These are phyloP conservation scores for Populus pruinosa DNA, from an alignment of 345 rosid genomes.

Conservation along the genomic window DNA sequence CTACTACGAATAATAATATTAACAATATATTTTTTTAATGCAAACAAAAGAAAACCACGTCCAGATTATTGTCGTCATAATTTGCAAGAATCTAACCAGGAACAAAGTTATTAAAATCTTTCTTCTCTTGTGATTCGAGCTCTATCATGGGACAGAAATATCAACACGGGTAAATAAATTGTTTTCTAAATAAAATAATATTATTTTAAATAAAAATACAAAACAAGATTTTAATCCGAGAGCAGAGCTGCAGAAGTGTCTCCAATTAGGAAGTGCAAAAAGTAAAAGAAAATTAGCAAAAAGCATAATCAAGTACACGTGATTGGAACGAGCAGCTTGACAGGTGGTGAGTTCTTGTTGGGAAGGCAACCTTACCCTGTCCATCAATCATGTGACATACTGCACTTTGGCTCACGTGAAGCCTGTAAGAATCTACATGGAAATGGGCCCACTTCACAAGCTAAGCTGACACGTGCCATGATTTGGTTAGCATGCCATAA, in stretches of 20 bases:
- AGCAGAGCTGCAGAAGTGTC: not conserved
- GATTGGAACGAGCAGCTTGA: constrained; percentile 19
- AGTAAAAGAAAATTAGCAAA: not conserved
- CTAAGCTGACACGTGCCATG: constrained; percentile 41
- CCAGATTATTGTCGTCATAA: not conserved
- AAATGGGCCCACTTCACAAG: constrained; percentile 40
- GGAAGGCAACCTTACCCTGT: not conserved
- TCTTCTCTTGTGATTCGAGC: no score
- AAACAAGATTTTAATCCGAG: no score
- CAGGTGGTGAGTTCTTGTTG: constrained; percentile 26
- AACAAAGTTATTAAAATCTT: no score
- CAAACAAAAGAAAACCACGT: not conserved
- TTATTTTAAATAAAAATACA: no score
- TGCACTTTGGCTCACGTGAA: constrained; percentile 51
- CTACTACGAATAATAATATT: no score
- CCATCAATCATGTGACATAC: constrained; percentile 32
- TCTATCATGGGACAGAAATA: no score
- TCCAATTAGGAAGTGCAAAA: not conserved
- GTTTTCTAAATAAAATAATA: no score
- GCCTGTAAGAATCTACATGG: constrained; percentile 22
- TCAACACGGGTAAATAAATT: no score
- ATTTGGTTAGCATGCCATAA: constrained; percentile 12
- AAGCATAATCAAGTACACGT: constrained; percentile 20
- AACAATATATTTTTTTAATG: not conserved
- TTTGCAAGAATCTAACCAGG: not conserved